Evolutionary conservation across 1,139 yeast genomes (phyloP), one percentile per base, ranked within the genome.

Genomic region (Geotrichum reessii): DNA sequence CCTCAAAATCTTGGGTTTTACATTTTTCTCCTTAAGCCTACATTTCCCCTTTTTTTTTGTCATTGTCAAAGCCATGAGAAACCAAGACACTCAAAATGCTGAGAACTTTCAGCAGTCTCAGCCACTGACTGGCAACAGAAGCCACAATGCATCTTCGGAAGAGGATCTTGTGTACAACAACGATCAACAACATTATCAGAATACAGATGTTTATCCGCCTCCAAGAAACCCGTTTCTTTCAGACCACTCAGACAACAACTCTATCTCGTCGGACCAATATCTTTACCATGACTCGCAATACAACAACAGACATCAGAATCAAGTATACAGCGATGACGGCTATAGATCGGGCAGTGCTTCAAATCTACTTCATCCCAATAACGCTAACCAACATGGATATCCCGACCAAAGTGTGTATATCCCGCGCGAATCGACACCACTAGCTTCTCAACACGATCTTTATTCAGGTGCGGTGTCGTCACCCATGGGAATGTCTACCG

Each of bases 401-500:
- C 52, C 58, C 2, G 46, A 42, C 51, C 59, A 53, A 46, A 28
- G 50, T 28, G 47, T 57, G 6, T 57, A 53, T 42, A 24, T 57
- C 19, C 59, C 59, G 22, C 53, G 48, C 9, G 59, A 57, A 53
- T 28, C 52, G 11, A 42, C 56, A 4, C 56, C 56, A 47, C 59
- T 1, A n/a, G 49, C 59, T 2, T 53, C 52, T 47, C 55, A 55
- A 6, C 42, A 47, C 47, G 42, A 54, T 19, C 21, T 25, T 17
- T 49, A 53, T 44, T 28, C 52, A 11, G 55, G 53, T 19, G 57
- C 55, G 2, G 27, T 53, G 4, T 56, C 58, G 25, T 48, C 58
- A 3, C 55, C 57, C 3, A 46, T 27, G 44, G 62, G 62, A 19
- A 52, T 50, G 56, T 52, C 59, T 14, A 52, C 60, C 14, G 56